These are phyloP conservation scores for Talaromyces wortmannii DNA, from an alignment of 495 filamentous ascomycete species.

Conservation along the genomic window DNA sequence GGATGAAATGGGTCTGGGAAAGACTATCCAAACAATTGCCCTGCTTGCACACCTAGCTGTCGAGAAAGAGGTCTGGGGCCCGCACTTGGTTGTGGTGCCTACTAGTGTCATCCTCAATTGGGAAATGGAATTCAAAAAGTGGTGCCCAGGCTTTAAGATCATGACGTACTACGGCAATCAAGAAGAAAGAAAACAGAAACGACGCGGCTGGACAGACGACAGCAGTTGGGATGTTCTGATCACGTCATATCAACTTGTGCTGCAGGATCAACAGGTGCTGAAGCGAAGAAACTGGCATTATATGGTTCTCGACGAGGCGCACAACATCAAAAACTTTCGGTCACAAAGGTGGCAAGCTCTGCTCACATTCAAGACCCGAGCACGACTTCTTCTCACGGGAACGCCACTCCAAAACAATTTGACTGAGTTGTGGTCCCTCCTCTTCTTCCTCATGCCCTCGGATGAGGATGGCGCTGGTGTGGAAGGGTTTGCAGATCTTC, in stretches of 20 bases:
- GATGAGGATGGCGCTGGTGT: constrained; percentile 65
- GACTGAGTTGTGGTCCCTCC: constrained; percentile 91
- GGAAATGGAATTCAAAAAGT: constrained; percentile 99
- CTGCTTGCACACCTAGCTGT: constrained; percentile 90
- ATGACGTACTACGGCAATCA: constrained; percentile 92
- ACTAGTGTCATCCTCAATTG: constrained; percentile 99
- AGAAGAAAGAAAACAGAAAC: constrained; percentile 86
- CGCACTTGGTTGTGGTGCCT: constrained; percentile 92
- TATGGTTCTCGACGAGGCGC: constrained; percentile 96
- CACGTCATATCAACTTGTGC: constrained; percentile 92
- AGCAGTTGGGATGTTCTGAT: constrained; percentile 95
- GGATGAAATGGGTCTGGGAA: constrained; percentile 98
- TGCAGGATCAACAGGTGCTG: constrained; percentile 89
- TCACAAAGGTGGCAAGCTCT: constrained; percentile 94
- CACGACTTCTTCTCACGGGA: constrained; percentile 84
- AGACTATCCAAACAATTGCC: constrained; percentile 98
- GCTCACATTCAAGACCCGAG: constrained; percentile 81
- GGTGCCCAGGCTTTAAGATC: constrained; percentile 97
- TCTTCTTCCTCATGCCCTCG: constrained; percentile 92
- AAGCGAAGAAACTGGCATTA: constrained; percentile 94
- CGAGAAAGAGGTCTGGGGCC: constrained; percentile 87
- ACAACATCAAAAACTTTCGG: constrained; percentile 99
- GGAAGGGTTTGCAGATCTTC: constrained; percentile 80
- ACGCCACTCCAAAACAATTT: constrained; percentile 97
- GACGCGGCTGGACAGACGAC: constrained; percentile 83